phyloP scores from a whole-genome alignment of 345 rosid species.

The Syzygium grande region DNA sequence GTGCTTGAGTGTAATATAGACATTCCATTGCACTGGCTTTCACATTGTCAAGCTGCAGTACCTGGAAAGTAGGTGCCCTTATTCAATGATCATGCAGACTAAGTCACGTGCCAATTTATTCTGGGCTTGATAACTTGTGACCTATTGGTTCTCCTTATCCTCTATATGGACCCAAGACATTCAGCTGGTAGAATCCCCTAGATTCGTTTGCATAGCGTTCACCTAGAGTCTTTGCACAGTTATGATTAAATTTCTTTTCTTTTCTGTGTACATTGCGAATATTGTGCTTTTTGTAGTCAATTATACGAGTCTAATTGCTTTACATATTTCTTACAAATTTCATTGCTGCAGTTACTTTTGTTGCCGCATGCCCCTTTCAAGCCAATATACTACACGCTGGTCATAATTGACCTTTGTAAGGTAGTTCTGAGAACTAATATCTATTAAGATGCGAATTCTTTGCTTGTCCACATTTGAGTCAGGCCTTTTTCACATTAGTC shows the following conservation, averaged over 20 bases:
- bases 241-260: background rate
- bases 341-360: constrained; percentile 73
- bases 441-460: background rate
- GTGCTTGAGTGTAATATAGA: background rate
- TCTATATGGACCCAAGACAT: background rate
- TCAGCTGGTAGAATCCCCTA: background rate
- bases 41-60: background rate
- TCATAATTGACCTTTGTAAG: constrained; percentile 99
- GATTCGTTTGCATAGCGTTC: background rate
- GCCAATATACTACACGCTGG: constrained; percentile 84
- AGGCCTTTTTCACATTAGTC: background rate
- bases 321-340: background rate
- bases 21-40: background rate
- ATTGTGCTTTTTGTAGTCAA: background rate
- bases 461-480: background rate
- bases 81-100: background rate
- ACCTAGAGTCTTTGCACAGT: background rate
- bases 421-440: constrained; percentile 20
- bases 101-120: background rate
- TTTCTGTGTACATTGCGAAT: background rate
- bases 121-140: background rate
- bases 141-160: background rate
- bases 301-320: background rate
- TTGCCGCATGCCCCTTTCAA: constrained; percentile 93
- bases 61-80: background rate